Evolutionary conservation across 352 stramenopile genomes (phyloP).

Genomic region (Hyaloperonospora brassicae): DNA sequence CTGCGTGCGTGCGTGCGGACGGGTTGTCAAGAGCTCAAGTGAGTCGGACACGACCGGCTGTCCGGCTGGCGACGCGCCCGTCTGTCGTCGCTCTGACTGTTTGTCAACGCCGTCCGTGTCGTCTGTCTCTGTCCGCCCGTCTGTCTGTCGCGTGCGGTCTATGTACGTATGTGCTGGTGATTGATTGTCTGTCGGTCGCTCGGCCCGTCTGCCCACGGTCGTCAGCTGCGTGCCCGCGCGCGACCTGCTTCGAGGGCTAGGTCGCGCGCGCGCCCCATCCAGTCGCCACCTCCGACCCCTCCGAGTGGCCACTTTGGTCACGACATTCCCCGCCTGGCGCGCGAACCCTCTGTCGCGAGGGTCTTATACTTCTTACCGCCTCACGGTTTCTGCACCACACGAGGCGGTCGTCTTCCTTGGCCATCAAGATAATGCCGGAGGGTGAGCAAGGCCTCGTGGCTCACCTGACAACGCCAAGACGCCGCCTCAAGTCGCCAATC

Average conservation of each 20-base stretch:
- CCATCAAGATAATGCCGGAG: constrained; percentile 3
- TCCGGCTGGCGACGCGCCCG: no score
- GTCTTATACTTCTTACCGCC: neutral
- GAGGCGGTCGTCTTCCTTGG: neutral
- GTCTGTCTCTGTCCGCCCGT: no score
- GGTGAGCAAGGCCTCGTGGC: no score
- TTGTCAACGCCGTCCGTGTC: neutral
- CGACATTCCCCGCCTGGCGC: neutral
- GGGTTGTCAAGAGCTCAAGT: constrained; percentile 28
- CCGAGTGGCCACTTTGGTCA: constrained; percentile 9
- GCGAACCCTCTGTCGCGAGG: neutral
- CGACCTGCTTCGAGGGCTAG: constrained; percentile 16
- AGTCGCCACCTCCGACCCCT: constrained; percentile 15
- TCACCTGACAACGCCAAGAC: no score
- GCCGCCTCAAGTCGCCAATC: constrained; percentile 12
- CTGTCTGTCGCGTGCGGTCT: no score
- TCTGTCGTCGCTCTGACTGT: no score
- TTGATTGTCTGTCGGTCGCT: neutral
- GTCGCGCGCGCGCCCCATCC: constrained; percentile 13
- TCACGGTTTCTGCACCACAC: neutral
- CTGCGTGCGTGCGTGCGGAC: constrained; percentile 2
- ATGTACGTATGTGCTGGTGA: no score
- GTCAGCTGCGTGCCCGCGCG: constrained; percentile 9
- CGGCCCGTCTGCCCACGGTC: neutral
- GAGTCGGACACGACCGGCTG: constrained; percentile 9